These are phyloP conservation scores for Talaromyces liani DNA, from an alignment of 495 filamentous ascomycete species.

Conservation along the genomic window DNA sequence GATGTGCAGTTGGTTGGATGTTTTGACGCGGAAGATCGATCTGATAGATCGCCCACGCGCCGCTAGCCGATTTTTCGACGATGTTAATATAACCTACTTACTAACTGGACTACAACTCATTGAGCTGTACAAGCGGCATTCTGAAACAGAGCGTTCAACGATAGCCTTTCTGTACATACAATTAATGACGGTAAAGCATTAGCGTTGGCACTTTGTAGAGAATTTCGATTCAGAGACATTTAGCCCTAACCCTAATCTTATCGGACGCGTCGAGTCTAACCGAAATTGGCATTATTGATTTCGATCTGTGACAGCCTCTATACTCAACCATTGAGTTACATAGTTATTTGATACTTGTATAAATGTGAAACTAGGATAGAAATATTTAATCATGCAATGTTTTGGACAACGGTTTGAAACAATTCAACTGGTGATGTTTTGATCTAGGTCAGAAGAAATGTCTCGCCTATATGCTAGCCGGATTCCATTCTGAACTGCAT, in stretches of 20 bases:
- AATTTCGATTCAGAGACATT: not conserved
- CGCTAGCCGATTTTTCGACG: not conserved
- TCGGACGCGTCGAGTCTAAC: not conserved
- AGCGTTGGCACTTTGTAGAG: too few relatives aligned
- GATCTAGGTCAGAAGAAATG: not conserved
- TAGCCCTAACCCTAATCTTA: not conserved
- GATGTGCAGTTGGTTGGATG: not conserved
- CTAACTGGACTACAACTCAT: not conserved
- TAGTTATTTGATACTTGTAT: not conserved
- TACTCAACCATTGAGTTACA: too few relatives aligned
- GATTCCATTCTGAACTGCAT: not conserved
- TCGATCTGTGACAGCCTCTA: not conserved
- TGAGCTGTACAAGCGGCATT: not conserved
- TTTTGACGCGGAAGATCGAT: not conserved
- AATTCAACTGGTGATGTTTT: not conserved
- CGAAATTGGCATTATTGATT: not conserved
- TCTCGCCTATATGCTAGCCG: slow-evolving; percentile 3
- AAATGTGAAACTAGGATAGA: not conserved
- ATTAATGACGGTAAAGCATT: not conserved
- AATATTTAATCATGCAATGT: not conserved
- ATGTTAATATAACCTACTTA: not conserved
- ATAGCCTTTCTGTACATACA: not conserved
- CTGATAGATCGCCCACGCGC: not conserved
- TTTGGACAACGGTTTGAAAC: not conserved
- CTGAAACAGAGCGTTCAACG: not conserved